A percentile compares a stretch with the other conserved stretches of the same genome.
Conservation (phyloP, 345 rosid genomes). For the Cardamine chenopodiifolia region DNA sequence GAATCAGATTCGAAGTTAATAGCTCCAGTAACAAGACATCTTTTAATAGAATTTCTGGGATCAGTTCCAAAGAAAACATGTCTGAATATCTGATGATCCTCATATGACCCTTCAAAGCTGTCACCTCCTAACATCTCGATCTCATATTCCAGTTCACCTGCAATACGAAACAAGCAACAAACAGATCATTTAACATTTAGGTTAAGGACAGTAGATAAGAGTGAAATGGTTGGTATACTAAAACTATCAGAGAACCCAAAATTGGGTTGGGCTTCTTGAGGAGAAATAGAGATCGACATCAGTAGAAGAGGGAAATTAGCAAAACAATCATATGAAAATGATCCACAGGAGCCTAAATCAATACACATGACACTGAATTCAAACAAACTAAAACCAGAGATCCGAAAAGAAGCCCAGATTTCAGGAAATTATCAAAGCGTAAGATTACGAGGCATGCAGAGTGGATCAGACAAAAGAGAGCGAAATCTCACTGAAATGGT, state of each 20-base stretch:
- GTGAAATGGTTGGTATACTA: neutral
- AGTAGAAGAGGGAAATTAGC: neutral
- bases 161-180: constrained; percentile 9
- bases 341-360: neutral
- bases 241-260: constrained; percentile 1
- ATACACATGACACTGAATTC: neutral
- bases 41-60: constrained; percentile 45
- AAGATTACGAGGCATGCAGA: constrained; percentile 41
- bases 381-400: constrained; percentile 29
- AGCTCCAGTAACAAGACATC: constrained; percentile 53
- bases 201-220: neutral
- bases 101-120: constrained; percentile 62
- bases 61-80: constrained; percentile 60
- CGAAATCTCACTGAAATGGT: constrained; percentile 26
- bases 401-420: constrained; percentile 20
- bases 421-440: neutral
- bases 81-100: constrained; percentile 58
- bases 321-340: neutral
- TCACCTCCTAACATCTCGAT: constrained; percentile 48
- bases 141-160: constrained; percentile 40
- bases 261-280: neutral
- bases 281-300: neutral
- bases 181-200: neutral
- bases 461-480: constrained; percentile 24
- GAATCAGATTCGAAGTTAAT: constrained; percentile 52